Evolutionary conservation across 108 stramenopile genomes (phyloP).

Genomic region (Conticribra weissflogii): DNA sequence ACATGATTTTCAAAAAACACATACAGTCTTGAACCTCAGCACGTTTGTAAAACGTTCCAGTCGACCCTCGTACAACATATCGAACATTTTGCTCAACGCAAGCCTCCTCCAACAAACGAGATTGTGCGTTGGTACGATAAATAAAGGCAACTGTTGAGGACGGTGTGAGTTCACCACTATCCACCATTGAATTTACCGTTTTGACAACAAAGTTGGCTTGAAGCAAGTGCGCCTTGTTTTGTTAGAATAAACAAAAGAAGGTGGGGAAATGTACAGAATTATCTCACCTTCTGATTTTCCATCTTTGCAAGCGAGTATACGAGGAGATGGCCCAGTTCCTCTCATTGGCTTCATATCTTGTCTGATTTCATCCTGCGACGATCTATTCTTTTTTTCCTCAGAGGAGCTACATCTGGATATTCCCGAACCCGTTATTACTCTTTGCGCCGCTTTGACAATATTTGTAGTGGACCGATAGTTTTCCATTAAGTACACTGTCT

Average conservation of each 20-base stretch:
- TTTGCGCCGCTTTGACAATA: constrained; percentile 82
- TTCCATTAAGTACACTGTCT: constrained; percentile 80
- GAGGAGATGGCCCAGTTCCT: constrained; percentile 68
- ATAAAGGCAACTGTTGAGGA: constrained; percentile 74
- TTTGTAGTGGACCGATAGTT: constrained; percentile 84
- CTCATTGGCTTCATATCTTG: constrained; percentile 80
- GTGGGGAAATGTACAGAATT: background rate
- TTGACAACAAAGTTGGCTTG: constrained; percentile 73
- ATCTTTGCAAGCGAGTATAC: constrained; percentile 74
- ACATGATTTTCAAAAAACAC: constrained; percentile 73
- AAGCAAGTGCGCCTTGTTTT: background rate
- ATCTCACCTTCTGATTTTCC: constrained; percentile 64
- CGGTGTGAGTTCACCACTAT: constrained; percentile 38
- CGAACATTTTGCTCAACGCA: constrained; percentile 76
- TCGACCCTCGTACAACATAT: constrained; percentile 73
- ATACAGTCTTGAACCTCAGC: constrained; percentile 81
- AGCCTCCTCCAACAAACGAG: constrained; percentile 87
- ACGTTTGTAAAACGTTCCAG: constrained; percentile 81
- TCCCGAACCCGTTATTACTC: constrained; percentile 63
- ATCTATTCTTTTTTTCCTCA: constrained; percentile 7
- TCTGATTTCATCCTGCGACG: constrained; percentile 52
- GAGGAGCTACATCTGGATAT: background rate
- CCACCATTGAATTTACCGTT: constrained; percentile 63
- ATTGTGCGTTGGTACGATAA: constrained; percentile 93
- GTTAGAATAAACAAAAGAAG: background rate